Percentiles rank a stretch among this genome's conserved stretches.
These are phyloP conservation scores for Hanseniaspora pseudoguilliermondii DNA, from an alignment of 805 yeast genomes.

Conservation along the genomic window DNA sequence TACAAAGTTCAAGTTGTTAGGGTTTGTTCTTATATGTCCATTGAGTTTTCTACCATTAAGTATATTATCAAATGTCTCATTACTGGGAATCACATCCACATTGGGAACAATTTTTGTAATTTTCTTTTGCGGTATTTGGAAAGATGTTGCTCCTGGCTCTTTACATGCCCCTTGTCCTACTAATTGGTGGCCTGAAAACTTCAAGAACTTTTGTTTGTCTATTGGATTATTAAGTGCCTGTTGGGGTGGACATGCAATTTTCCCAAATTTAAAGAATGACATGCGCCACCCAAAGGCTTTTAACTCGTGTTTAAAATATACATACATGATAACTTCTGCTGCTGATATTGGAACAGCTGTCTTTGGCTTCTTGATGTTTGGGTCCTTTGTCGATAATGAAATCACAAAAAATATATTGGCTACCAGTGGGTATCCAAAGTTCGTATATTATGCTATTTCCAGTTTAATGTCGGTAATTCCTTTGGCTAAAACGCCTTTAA, in stretches of 20 bases:
- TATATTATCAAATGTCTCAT: conserved; percentile 52
- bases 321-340: conserved; percentile 47
- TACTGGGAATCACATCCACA: conserved; percentile 62
- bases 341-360: conserved; percentile 55
- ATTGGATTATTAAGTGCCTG: conserved; percentile 65
- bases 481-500: conserved; percentile 69
- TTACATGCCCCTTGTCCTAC: conserved; percentile 43
- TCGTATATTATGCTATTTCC: conserved; percentile 47
- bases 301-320: conserved; percentile 38
- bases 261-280: conserved; percentile 59
- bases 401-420: conserved; percentile 62
- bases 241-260: conserved; percentile 76
- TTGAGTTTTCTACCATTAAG: conserved; percentile 70
- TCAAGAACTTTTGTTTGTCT: conserved; percentile 41
- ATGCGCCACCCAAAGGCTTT: conserved; percentile 56
- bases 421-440: conserved; percentile 54
- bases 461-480: conserved; percentile 70
- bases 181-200: conserved; percentile 47
- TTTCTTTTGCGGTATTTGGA: conserved; percentile 50
- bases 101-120: conserved; percentile 49
- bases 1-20: conserved; percentile 49
- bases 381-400: conserved; percentile 52
- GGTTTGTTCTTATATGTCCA: conserved; percentile 63
- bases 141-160: conserved; percentile 60
- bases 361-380: conserved; percentile 71